Conservation (phyloP, 345 rosid genomes). For the Lumnitzera littorea region DNA sequence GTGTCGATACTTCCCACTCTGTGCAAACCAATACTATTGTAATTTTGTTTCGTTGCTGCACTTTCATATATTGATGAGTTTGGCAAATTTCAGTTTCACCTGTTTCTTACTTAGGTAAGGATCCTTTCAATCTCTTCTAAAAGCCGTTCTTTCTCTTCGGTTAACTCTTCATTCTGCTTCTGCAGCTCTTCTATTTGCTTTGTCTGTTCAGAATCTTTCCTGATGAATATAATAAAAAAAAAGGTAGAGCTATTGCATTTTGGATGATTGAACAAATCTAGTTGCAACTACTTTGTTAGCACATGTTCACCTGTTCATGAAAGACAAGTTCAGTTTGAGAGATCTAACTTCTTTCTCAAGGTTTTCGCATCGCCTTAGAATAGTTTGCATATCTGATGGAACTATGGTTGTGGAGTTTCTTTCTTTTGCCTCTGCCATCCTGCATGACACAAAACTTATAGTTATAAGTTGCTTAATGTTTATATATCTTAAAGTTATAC, state of each 20-base stretch:
- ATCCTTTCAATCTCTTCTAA: slow-evolving; percentile 61
- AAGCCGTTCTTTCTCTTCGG: slow-evolving; percentile 57
- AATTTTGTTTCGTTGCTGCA: background rate
- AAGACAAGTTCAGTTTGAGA: slow-evolving; percentile 63
- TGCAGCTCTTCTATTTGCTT: slow-evolving; percentile 73
- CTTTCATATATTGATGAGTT: background rate
- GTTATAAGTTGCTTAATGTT: background rate
- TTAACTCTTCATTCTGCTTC: slow-evolving; percentile 49
- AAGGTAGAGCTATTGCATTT: background rate
- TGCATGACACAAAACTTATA: slow-evolving; percentile 7
- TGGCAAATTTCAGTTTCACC: slow-evolving; percentile 10
- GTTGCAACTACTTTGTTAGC: background rate
- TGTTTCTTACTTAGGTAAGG: slow-evolving; percentile 28
- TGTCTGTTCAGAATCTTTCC: slow-evolving; percentile 75
- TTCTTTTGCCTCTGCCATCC: slow-evolving; percentile 84
- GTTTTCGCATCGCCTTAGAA: slow-evolving; percentile 52
- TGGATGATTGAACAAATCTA: too few relatives aligned
- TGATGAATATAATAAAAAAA: slow-evolving; percentile 13
- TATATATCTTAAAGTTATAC: background rate
- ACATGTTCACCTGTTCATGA: slow-evolving; percentile 52
- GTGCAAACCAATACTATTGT: too few relatives aligned
- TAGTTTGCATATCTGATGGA: slow-evolving; percentile 52
- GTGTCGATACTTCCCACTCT: too few relatives aligned
- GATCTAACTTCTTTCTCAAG: slow-evolving; percentile 83
- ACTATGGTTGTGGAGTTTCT: slow-evolving; percentile 39